A percentile compares a stretch with the other conserved stretches of the same genome.
Evolutionary conservation across 441 rosid genomes (phyloP).

Genomic region (Adansonia rubrostipa): DNA sequence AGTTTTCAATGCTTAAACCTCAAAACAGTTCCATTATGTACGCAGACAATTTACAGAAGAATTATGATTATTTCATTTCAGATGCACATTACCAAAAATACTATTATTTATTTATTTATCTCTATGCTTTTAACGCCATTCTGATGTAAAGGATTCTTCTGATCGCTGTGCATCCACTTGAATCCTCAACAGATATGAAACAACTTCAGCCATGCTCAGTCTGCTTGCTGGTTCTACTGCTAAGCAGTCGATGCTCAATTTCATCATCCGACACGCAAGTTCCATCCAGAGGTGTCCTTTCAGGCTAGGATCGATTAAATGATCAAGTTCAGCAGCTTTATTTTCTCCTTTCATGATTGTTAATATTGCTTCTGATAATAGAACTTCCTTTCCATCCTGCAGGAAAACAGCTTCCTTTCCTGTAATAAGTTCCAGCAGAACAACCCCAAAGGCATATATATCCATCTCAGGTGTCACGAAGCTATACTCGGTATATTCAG

Average conservation of each 20-base stretch:
- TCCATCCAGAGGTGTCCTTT: slow-evolving; percentile 21
- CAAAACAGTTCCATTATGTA: background rate
- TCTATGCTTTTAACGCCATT: background rate
- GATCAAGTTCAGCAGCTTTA: slow-evolving; percentile 23
- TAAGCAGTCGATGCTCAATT: slow-evolving; percentile 40
- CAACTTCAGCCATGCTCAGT: slow-evolving; percentile 46
- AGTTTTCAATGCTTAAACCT: background rate
- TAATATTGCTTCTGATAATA: slow-evolving; percentile 34
- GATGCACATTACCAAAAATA: background rate
- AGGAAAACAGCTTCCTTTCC: slow-evolving; percentile 38
- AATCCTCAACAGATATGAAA: slow-evolving; percentile 41
- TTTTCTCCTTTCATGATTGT: slow-evolving; percentile 34
- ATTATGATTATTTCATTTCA: slow-evolving; percentile 1
- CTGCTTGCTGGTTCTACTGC: slow-evolving; percentile 41
- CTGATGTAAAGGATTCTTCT: slow-evolving; percentile 29
- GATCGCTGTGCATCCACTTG: slow-evolving; percentile 37
- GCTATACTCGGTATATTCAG: slow-evolving; percentile 42
- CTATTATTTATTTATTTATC: background rate
- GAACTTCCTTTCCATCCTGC: slow-evolving; percentile 34
- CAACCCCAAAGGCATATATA: slow-evolving; percentile 45
- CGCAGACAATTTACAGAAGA: background rate
- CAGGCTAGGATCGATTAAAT: slow-evolving; percentile 38
- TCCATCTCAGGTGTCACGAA: slow-evolving; percentile 42
- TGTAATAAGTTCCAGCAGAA: slow-evolving; percentile 41
- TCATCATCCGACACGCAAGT: slow-evolving; percentile 28